Conservation (phyloP, 2,329 filamentous ascomycete species). For the Colletotrichum sp. region DNA sequence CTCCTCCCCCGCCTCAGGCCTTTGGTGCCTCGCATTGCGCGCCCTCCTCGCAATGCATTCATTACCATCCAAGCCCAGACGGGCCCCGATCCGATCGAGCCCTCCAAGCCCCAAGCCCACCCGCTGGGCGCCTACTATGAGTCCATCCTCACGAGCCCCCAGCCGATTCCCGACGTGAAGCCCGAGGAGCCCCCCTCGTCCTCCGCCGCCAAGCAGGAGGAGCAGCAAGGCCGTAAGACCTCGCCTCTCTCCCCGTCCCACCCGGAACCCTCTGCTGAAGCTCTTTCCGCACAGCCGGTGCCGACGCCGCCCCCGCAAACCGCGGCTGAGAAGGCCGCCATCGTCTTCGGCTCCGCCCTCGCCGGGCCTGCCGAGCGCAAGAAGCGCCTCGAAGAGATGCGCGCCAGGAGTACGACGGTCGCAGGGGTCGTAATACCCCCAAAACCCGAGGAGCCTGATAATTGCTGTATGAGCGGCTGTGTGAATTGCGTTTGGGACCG, state of each 20-base stretch:
- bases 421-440: conserved; percentile 86
- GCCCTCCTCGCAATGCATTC: conserved; percentile 31
- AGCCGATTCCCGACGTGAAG: conserved; percentile 45
- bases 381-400: conserved; percentile 62
- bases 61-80: conserved; percentile 30
- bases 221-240: conserved; percentile 26
- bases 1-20: conserved; percentile 35
- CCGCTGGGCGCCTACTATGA: conserved; percentile 66
- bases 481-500: conserved; percentile 97
- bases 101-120: conserved; percentile 40
- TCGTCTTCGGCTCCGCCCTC: conserved; percentile 84
- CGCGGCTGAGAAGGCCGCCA: conserved; percentile 60
- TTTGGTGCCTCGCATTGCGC: conserved; percentile 26
- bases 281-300: conserved; percentile 20
- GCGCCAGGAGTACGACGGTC: conserved; percentile 66
- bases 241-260: conserved; percentile 20
- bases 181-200: conserved; percentile 49
- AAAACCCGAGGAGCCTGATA: conserved; percentile 87
- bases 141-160: conserved; percentile 54
- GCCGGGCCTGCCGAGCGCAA: conserved; percentile 75
- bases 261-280: conserved; percentile 24
- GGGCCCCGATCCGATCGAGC: conserved; percentile 29
- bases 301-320: conserved; percentile 48
- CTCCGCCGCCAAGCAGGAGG: conserved; percentile 30
- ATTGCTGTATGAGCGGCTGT: conserved; percentile 99